A percentile compares a stretch with the other conserved stretches of the same genome.
phyloP scores from a whole-genome alignment of 2,329 filamentous ascomycete genomes.

The Aurifilum marmelostoma region DNA sequence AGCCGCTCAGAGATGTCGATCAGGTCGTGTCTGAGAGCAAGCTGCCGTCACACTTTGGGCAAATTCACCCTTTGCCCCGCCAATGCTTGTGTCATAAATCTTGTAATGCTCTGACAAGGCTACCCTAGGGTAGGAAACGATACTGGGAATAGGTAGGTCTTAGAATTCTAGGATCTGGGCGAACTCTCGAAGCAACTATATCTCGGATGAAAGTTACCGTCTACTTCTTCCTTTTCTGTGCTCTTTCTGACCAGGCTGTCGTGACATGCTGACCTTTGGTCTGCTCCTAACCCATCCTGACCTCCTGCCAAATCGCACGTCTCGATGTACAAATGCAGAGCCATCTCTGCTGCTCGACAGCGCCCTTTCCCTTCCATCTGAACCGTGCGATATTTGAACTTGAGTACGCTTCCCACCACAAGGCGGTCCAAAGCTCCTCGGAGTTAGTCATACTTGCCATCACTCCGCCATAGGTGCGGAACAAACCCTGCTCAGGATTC shows the following conservation, averaged over 20 bases:
- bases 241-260: neutral
- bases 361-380: neutral
- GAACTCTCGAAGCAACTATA: neutral
- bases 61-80: neutral
- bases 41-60: neutral
- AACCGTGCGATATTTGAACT: neutral
- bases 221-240: neutral
- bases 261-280: neutral
- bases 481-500: neutral
- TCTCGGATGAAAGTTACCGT: neutral
- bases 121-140: too few relatives aligned
- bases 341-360: neutral
- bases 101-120: neutral
- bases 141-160: neutral
- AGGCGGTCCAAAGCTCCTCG: neutral
- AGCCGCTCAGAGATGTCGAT: neutral
- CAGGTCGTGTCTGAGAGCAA: neutral
- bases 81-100: neutral
- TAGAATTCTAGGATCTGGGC: neutral
- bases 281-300: neutral
- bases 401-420: neutral
- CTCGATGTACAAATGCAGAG: neutral
- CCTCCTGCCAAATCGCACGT: neutral
- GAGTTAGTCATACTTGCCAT: neutral
- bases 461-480: neutral